Percentiles rank a stretch among this genome's conserved stretches.
Evolutionary conservation across 75 land plant genomes (phyloP).

Genomic region (Pinus albicaulis): DNA sequence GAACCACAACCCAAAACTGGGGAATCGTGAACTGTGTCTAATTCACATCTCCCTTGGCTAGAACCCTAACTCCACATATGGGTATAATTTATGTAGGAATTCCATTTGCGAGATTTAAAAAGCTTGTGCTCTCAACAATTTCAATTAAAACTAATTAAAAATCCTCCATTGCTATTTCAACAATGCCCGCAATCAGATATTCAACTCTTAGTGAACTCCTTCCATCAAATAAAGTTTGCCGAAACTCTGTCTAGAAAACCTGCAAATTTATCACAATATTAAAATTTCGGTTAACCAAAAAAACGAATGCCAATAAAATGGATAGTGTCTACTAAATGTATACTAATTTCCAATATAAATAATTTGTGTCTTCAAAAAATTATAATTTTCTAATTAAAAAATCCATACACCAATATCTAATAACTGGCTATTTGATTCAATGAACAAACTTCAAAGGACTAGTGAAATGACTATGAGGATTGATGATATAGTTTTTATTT

Average conservation of each 20-base stretch:
- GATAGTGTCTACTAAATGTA: not conserved
- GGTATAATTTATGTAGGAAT: no score
- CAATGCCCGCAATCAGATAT: not conserved
- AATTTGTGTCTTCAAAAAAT: not conserved
- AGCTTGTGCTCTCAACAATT: no score
- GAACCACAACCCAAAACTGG: not conserved
- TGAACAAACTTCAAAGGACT: not conserved
- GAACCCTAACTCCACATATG: not conserved
- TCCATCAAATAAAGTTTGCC: constrained; percentile 76
- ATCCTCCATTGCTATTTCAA: not conserved
- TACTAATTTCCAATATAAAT: not conserved
- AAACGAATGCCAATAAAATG: not conserved
- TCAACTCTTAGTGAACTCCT: constrained; percentile 48
- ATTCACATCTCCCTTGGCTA: no score
- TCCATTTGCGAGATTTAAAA: no score
- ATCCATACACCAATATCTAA: not conserved
- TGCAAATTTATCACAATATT: constrained; percentile 21
- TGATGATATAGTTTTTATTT: no score
- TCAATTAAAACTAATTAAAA: no score
- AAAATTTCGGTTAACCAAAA: not conserved
- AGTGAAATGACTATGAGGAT: not conserved
- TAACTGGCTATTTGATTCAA: not conserved
- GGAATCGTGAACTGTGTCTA: not conserved
- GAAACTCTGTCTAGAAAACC: constrained; percentile 60
- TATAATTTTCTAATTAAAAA: not conserved